Base-by-base conservation (phyloP, 2,329 filamentous ascomycete species). In the Colletotrichum sp. region DNA sequence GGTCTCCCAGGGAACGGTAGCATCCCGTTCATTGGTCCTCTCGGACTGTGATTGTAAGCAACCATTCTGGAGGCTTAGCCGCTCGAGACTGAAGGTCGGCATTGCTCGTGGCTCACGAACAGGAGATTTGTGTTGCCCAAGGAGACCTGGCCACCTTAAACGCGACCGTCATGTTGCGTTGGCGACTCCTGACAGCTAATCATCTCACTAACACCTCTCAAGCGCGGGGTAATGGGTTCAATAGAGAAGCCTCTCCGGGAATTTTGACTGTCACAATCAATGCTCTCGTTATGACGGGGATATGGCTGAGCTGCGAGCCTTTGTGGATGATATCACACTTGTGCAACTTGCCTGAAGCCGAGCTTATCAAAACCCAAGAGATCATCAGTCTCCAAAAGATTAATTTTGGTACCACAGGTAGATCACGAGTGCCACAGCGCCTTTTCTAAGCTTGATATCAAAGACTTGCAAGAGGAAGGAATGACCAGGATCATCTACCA, bases 101-200 rank as follows among this genome's bases (percentile, higher is more conserved):
- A 51, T 2, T 24, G 1, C 2, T 51, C 4, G 43, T 51, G 43
- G n/a, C 43, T 24, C n/a, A 0, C 43, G n/a, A 51, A 1, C 0
- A 51, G 43, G 11, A 2, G 43, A 21, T 1, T 51, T 51, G 43
- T 51, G 6, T 21, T 51, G 0, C 18, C 43, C 43, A 4, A 21
- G 43, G 43, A 2, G n/a, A 51, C 1, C 43, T 24, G 43, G 43
- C 43, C 43, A 51, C 43, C n/a, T 51, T 51, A 13, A 13, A 51
- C 43, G 43, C 43, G 43, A 51, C 43, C 43, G 43, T 5, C 43
- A 2, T 51, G 43, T 51, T 13, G 43, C n/a, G 43, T 51, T 21
- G n/a, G 43, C 43, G 13, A 51, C 11, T 24, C 43, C 2, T 21
- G 43, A 21, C n/a, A 51, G 43, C 43, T 21, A 21, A 51, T 51